Conservation (phyloP, 78 protist species). For the Bigelowiella natans region DNA sequence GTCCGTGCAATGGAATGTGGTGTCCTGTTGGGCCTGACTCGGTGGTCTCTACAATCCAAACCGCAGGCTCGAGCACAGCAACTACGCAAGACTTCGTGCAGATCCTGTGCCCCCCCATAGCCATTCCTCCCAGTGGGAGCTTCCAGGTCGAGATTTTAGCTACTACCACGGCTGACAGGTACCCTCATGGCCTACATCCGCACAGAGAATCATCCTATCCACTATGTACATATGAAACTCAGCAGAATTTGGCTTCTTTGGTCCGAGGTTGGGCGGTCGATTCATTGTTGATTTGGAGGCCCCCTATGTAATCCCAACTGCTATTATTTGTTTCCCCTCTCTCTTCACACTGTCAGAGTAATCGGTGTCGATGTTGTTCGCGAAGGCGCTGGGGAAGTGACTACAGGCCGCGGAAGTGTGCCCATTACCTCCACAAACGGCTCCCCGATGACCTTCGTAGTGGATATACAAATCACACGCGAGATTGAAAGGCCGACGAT, state of each 20-base stretch:
- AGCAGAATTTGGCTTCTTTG: too few species aligned
- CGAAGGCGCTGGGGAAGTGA: not conserved
- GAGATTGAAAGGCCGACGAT: not conserved
- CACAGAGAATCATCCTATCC: too few species aligned
- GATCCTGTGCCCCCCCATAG: not conserved
- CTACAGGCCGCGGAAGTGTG: not conserved
- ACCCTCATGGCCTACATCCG: too few species aligned
- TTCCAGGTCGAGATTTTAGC: not conserved
- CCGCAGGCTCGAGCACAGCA: not conserved
- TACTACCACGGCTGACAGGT: not conserved
- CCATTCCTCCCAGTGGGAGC: not conserved
- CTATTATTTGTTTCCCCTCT: too few species aligned
- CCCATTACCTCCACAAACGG: not conserved
- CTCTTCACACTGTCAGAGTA: too few species aligned
- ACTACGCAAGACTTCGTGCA: not conserved
- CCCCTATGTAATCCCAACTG: too few species aligned
- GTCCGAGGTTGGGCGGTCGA: too few species aligned
- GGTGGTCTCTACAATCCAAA: not conserved
- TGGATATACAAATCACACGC: not conserved
- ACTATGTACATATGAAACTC: too few species aligned
- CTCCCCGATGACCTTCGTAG: not conserved
- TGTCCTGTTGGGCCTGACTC: not conserved
- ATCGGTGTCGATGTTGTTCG: not conserved
- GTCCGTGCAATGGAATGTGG: not conserved
- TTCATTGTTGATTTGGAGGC: too few species aligned